Evolutionary conservation across 176 grass and related monocot genomes (phyloP), one percentile per base, ranked within the genome.

Genomic region (Phoenix roebelenii): DNA sequence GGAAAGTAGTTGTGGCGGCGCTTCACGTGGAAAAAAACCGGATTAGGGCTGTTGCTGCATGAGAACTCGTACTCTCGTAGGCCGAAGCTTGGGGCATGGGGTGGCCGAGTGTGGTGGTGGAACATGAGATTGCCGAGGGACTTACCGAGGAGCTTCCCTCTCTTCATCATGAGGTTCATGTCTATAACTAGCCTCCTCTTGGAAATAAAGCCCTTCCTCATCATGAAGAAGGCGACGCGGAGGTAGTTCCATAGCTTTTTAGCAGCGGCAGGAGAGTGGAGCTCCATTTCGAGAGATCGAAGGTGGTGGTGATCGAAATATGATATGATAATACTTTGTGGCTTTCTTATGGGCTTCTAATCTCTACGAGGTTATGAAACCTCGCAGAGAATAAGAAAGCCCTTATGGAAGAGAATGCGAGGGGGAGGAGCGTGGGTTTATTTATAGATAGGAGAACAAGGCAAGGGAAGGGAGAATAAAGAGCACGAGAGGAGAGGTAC

Each of bases 41-140:
- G 59, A 29, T 62, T 74, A 25, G 83, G 72, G 75, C 72, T 82
- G 83, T 90, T 87, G 83, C 72, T 71, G 83, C 83, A 96, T 3
- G 91, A 96, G 77, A 96, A 96, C 72, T 96, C 86, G 58, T 96
- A 90, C 39, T 87, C 91, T 24, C 72, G 75, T 10, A 56, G 61
- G 28, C 65, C 75, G 0, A 83, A 24, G 15, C 15, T 14, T 10
- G 32, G 32, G 32, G 32, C 7, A 35, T 35, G 32, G 1, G 32
- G 32, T 3, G 5, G 15, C 44, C 67, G 63, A 18, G 22, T 9
- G 64, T 85, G 78, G 71, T 76, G 60, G 50, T 81, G 81, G 22
- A 79, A 75, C n/a, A 90, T 70, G 23, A 79, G 78, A 60, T 20
- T 68, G 26, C 69, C 63, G 55, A 89, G 72, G 68, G 90, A 73